Conservation (phyloP, 148 eudicot genomes). For the Bassia scoparia region DNA sequence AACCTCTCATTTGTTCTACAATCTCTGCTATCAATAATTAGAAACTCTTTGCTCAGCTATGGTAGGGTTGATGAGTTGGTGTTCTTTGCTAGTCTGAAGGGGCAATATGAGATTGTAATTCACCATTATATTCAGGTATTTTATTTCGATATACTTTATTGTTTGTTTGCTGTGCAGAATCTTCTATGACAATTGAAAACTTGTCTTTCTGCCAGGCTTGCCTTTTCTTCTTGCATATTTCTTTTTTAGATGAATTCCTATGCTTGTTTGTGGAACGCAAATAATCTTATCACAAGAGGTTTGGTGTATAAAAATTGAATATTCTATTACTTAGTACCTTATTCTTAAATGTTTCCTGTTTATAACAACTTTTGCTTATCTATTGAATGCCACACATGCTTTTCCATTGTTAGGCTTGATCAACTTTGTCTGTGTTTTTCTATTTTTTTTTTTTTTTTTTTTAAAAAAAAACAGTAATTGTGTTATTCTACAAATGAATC, state of each 20-base stretch:
- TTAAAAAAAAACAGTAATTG: too few relatives aligned
- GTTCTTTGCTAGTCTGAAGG: conserved; percentile 86
- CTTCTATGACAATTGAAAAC: not conserved
- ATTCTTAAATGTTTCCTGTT: too few relatives aligned
- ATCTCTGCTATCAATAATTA: conserved; percentile 12
- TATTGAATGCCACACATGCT: too few relatives aligned
- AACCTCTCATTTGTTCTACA: conserved; percentile 1
- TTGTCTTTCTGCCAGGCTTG: not conserved
- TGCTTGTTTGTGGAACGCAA: not conserved
- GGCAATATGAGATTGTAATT: conserved; percentile 81
- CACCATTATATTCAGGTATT: conserved; percentile 94
- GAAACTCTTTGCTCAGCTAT: conserved; percentile 56
- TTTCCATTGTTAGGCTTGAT: too few relatives aligned
- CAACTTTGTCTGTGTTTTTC: too few relatives aligned
- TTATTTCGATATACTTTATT: conserved; percentile 4
- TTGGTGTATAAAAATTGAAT: too few relatives aligned
- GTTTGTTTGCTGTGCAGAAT: not conserved
- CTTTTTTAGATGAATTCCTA: not conserved
- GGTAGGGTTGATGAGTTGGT: conserved; percentile 96
- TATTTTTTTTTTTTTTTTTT: too few relatives aligned
- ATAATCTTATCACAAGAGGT: too few relatives aligned
- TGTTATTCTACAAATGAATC: too few relatives aligned
- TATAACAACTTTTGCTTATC: too few relatives aligned
- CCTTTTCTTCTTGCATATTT: too few relatives aligned
- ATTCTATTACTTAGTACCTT: too few relatives aligned